A percentile compares a stretch with the other conserved stretches of the same genome.
phyloP scores from a whole-genome alignment of 1,284 basidiomycete species.

The Tilletia horrida region DNA sequence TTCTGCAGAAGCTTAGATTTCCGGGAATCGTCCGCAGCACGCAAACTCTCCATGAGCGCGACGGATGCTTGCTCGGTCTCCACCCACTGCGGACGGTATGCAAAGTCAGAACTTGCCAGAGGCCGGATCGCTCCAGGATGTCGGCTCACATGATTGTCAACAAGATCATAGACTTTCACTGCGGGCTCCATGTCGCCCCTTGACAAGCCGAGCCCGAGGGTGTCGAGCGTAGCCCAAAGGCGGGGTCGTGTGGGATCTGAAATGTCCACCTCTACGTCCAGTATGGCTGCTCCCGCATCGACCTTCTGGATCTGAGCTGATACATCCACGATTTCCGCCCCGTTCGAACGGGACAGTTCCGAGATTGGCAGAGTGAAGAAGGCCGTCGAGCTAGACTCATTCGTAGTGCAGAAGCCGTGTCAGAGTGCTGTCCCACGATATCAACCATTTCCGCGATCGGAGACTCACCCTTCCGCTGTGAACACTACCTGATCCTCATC shows the following conservation, averaged over 20 bases:
- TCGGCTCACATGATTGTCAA: too few relatives aligned
- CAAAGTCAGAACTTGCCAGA: too few relatives aligned
- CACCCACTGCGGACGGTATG: too few relatives aligned
- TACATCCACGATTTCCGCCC: background rate
- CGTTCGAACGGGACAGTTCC: slow-evolving; percentile 15
- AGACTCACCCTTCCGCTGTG: slow-evolving; percentile 33
- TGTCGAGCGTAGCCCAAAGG: background rate
- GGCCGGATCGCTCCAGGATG: too few relatives aligned
- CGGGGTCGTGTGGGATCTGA: background rate
- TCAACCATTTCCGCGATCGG: background rate
- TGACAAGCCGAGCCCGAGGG: background rate
- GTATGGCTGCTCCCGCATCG: background rate
- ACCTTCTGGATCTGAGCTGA: slow-evolving; percentile 1
- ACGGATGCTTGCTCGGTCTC: too few relatives aligned
- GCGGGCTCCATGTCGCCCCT: too few relatives aligned
- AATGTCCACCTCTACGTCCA: background rate
- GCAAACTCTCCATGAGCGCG: too few relatives aligned
- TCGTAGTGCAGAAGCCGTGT: background rate
- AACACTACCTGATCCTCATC: slow-evolving; percentile 31
- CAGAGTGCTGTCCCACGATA: background rate
- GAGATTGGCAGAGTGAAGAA: slow-evolving; percentile 36
- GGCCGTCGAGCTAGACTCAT: slow-evolving; percentile 26
- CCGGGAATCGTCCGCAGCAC: too few relatives aligned
- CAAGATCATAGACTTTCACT: too few relatives aligned
- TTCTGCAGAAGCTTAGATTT: too few relatives aligned